Percentiles rank a stretch among this genome's conserved stretches.
Conservation (phyloP, 2,329 filamentous ascomycete species). For the Beauveria sp. region DNA sequence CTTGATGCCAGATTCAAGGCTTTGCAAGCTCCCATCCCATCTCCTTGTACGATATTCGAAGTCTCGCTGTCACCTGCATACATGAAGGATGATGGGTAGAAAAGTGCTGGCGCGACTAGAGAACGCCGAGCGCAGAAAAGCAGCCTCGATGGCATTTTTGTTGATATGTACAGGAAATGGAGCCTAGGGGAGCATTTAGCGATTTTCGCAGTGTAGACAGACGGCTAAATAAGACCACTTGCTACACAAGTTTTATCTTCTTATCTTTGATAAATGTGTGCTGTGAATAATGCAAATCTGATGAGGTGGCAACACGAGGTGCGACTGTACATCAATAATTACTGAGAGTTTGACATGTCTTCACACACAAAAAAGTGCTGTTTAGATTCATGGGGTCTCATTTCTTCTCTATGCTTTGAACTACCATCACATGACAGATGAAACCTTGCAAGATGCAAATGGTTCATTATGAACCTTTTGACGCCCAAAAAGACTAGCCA, state of each 20-base stretch:
- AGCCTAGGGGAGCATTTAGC: neutral
- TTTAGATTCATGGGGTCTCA: conserved; percentile 25
- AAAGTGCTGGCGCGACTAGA: neutral
- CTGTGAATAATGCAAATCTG: neutral
- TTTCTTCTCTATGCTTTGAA: conserved; percentile 28
- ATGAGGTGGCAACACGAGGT: neutral
- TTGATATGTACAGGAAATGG: conserved; percentile 3
- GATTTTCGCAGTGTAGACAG: neutral
- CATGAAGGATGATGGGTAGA: neutral
- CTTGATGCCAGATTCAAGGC: neutral
- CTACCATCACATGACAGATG: conserved; percentile 32
- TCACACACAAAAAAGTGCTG: neutral
- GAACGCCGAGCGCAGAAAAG: neutral
- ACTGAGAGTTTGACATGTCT: no score
- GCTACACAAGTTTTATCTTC: neutral
- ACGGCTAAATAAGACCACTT: neutral
- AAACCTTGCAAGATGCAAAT: conserved; percentile 35
- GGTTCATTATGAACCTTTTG: conserved; percentile 25
- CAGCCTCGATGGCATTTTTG: conserved; percentile 1
- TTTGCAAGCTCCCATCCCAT: neutral
- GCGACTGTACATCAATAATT: neutral
- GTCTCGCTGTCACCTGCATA: neutral
- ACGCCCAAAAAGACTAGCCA: conserved; percentile 30
- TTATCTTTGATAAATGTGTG: neutral
- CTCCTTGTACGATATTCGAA: conserved; percentile 3